Evolutionary conservation across 1,284 basidiomycete genomes (phyloP).

Genomic region (Pseudozyma pruni): DNA sequence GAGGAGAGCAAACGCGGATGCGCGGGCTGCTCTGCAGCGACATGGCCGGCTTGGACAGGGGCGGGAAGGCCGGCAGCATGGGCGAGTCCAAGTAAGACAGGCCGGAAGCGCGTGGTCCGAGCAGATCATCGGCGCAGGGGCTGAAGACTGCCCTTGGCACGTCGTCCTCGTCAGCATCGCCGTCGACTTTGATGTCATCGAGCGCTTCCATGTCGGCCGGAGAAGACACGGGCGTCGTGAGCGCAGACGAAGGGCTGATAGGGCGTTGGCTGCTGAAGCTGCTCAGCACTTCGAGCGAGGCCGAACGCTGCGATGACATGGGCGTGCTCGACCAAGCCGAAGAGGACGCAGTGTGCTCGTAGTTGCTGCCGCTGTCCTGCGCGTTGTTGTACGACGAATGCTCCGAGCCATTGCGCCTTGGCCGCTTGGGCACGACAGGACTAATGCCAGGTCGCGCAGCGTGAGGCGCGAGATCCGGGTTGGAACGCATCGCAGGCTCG

Average conservation of each 20-base stretch:
- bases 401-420: constrained; percentile 14
- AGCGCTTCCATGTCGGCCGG: constrained; percentile 17
- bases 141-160: constrained; percentile 28
- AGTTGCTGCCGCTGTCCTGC: neutral
- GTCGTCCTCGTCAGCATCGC: constrained; percentile 10
- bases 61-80: constrained; percentile 14
- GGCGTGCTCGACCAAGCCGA: constrained; percentile 32
- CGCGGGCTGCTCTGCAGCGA: constrained; percentile 31
- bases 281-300: constrained; percentile 21
- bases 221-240: constrained; percentile 42
- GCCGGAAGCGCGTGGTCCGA: constrained; percentile 6
- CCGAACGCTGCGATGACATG: constrained; percentile 16
- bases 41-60: constrained; percentile 7
- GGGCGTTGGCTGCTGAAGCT: constrained; percentile 23
- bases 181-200: constrained; percentile 2
- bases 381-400: constrained; percentile 8
- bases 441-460: constrained; percentile 34
- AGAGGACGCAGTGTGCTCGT: constrained; percentile 3
- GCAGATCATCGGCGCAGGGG: constrained; percentile 38
- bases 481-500: constrained; percentile 35
- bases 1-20: constrained; percentile 6
- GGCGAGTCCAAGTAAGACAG: constrained; percentile 12
- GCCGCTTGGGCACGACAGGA: constrained; percentile 15
- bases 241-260: constrained; percentile 20
- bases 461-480: constrained; percentile 27